phyloP scores from a whole-genome alignment of 768 basidiomycete species.

The Amanita rubescens region DNA sequence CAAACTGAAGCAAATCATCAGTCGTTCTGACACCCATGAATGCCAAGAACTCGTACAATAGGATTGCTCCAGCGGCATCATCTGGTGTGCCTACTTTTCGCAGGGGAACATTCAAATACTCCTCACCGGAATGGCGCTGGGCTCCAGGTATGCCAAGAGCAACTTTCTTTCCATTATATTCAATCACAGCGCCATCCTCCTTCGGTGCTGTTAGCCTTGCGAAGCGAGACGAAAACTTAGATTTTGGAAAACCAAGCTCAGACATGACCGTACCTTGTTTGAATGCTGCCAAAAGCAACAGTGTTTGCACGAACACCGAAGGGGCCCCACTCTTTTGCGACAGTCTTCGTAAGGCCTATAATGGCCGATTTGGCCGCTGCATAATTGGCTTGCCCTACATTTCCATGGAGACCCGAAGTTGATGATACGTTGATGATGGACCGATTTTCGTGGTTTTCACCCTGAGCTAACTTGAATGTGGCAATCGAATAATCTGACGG shows the following conservation, averaged over 20 bases:
- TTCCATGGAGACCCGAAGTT: conserved; percentile 77
- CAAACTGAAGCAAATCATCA: conserved; percentile 38
- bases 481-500: neutral
- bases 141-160: conserved; percentile 71
- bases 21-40: neutral
- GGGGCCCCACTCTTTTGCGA: conserved; percentile 82
- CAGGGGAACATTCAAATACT: conserved; percentile 50
- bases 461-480: conserved; percentile 22
- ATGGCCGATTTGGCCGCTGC: conserved; percentile 76
- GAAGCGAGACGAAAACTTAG: conserved; percentile 2
- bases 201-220: conserved; percentile 69
- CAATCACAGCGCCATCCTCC: conserved; percentile 67
- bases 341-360: conserved; percentile 75
- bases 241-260: neutral
- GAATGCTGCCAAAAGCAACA: conserved; percentile 69
- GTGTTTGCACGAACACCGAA: conserved; percentile 82
- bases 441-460: conserved; percentile 53
- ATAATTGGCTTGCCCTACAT: conserved; percentile 82
- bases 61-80: conserved; percentile 66
- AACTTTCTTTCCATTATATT: conserved; percentile 79
- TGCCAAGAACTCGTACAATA: conserved; percentile 52
- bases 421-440: conserved; percentile 81
- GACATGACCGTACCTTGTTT: conserved; percentile 44
- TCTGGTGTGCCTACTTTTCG: conserved; percentile 60
- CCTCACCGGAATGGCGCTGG: conserved; percentile 28